These are phyloP conservation scores for Phytophthora palmivora DNA, from an alignment of 352 stramenopile species.

Conservation along the genomic window DNA sequence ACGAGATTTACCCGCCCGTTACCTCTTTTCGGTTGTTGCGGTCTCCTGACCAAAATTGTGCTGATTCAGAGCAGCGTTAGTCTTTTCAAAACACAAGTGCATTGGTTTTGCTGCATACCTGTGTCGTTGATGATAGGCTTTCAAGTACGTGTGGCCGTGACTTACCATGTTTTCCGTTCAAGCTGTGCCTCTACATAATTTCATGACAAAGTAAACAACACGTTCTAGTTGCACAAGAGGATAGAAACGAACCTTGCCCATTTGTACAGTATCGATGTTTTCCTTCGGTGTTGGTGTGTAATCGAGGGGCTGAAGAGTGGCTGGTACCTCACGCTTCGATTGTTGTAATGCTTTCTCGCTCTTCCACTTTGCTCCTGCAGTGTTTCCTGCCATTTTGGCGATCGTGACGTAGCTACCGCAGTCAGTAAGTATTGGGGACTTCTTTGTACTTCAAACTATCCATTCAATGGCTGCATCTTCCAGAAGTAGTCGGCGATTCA, in stretches of 20 bases:
- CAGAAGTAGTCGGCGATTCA: conserved; percentile 1
- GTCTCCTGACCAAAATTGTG: conserved; percentile 22
- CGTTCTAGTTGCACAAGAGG: background rate
- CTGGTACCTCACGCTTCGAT: conserved; percentile 48
- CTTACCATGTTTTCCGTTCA: conserved; percentile 63
- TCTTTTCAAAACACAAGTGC: conserved; percentile 4
- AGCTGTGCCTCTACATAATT: conserved; percentile 40
- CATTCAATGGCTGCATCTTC: background rate
- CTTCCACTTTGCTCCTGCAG: conserved; percentile 42
- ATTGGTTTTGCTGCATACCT: conserved; percentile 33
- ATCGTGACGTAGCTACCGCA: conserved; percentile 2
- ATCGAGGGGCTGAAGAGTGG: conserved; percentile 66
- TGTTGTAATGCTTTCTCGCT: conserved; percentile 45
- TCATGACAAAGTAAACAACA: background rate
- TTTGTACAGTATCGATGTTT: conserved; percentile 57
- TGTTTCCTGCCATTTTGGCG: conserved; percentile 37
- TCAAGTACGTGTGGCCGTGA: conserved; percentile 62
- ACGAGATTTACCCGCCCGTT: too few species aligned
- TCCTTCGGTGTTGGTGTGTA: conserved; percentile 71
- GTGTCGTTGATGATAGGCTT: conserved; percentile 50
- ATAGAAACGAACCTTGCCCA: conserved; percentile 51
- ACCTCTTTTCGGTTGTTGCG: background rate
- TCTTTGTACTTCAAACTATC: conserved; percentile 2
- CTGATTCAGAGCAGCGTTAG: conserved; percentile 8
- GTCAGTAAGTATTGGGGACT: conserved; percentile 2